Evolutionary conservation across 805 yeast species (phyloP).

Genomic region (Kockiozyma suomiensis): DNA sequence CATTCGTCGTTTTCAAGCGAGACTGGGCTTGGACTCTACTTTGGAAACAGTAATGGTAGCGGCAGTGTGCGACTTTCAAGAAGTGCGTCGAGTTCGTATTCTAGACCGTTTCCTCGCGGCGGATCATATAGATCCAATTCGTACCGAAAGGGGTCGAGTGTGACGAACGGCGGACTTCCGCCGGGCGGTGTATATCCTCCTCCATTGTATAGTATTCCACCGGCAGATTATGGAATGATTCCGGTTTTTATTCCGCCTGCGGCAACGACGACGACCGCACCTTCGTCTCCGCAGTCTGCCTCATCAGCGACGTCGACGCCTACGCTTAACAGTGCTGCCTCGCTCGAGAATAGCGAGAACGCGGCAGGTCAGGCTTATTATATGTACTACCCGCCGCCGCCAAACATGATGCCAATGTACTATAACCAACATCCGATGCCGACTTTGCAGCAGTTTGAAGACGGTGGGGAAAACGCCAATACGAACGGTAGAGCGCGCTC

Average conservation of each 20-base stretch:
- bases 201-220: slow-evolving; percentile 13
- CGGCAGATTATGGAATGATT: slow-evolving; percentile 13
- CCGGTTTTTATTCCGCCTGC: slow-evolving; percentile 10
- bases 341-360: neutral
- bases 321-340: neutral
- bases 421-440: neutral
- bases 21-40: slow-evolving; percentile 4
- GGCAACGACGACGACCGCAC: neutral
- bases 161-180: neutral
- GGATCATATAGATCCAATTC: slow-evolving; percentile 12
- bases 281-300: neutral
- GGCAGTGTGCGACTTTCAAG: neutral
- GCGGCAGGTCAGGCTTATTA: neutral
- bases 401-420: slow-evolving; percentile 3
- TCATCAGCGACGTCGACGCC: neutral
- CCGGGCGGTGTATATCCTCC: slow-evolving; percentile 25
- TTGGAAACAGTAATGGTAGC: neutral
- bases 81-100: slow-evolving; percentile 4
- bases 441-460: neutral
- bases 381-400: neutral
- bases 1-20: neutral
- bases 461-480: neutral
- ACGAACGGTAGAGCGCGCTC: neutral
- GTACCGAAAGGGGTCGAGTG: slow-evolving; percentile 4
- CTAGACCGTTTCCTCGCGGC: slow-evolving; percentile 14